Evolutionary conservation across 2,329 filamentous ascomycete genomes (phyloP), one percentile per base, ranked within the genome.

Genomic region (Colletotrichum sp.): DNA sequence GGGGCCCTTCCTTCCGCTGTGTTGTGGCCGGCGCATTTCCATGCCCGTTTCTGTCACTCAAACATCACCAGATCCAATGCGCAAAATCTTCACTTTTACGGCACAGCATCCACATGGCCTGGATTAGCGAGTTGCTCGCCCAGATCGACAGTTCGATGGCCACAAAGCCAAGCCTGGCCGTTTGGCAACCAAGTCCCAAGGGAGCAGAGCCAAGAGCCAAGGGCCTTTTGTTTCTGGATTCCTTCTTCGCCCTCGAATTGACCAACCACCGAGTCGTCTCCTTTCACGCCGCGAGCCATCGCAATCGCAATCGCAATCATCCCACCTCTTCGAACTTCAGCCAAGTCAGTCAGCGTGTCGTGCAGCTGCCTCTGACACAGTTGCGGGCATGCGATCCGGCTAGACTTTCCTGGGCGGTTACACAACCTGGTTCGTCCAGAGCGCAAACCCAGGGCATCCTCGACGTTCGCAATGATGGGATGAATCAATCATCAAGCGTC

Each of bases 221-320:
- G 72, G 26, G 26, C 49, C 60, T 62, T 74, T 75, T 63, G 39
- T 72, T 36, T 72, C 72, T 62, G 59, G 34, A 49, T 55, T 75
- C 26, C 60, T 39, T 21, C 55, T 70, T 32, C 44, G 72, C 30
- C 36, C 36, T 49, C 34, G 28, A 24, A 62, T 75, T 39, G 67
- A 62, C 69, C 72, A 71, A 71, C 60, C 67, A 49, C 55, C 3
- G 30, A 5, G 30, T 18, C 30, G 15, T 24, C 26, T n/a, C n/a
- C 21, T 57, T n/a, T 66, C 36, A 62, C 36, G 15, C 52, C 10
- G 55, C 30, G 36, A 30, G 5, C 21, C 66, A 18, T 34, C 59
- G n/a, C 5, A 30, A n/a, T 65, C 62, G 28, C 49, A 36, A 32
- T 52, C 36, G 62, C 63, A 55, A 39, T 57, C 68, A 49, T 75